A percentile compares a stretch with the other conserved stretches of the same genome.
phyloP scores from a whole-genome alignment of 1,139 yeast species.

The Candida sojae region DNA sequence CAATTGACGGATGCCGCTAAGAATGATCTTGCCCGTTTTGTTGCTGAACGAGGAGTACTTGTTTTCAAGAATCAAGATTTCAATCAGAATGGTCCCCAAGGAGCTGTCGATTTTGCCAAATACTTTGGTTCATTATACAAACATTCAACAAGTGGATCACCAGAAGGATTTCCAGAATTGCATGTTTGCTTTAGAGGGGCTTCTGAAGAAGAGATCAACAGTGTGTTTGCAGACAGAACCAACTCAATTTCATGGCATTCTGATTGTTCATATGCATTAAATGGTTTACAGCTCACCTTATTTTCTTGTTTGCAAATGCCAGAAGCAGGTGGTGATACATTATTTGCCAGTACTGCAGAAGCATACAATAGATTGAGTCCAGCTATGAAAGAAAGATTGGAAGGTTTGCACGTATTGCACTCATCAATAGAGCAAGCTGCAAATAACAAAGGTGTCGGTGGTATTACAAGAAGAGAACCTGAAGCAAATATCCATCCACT shows the following conservation, averaged over 20 bases:
- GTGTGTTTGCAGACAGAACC: conserved; percentile 24
- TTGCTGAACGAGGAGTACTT: conserved; percentile 45
- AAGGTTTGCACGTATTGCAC: conserved; percentile 29
- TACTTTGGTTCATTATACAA: conserved; percentile 42
- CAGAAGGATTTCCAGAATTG: conserved; percentile 36
- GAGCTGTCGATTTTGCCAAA: conserved; percentile 30
- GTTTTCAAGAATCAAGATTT: conserved; percentile 42
- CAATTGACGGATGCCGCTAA: conserved; percentile 28
- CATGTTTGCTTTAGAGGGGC: conserved; percentile 35
- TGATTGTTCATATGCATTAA: conserved; percentile 41
- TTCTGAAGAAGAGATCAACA: conserved; percentile 25
- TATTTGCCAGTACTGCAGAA: conserved; percentile 36
- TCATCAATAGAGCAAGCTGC: conserved; percentile 26
- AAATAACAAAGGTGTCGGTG: conserved; percentile 21
- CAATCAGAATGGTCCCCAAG: conserved; percentile 31
- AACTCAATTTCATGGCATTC: conserved; percentile 43
- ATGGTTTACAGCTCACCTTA: conserved; percentile 40
- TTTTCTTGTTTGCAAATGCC: conserved; percentile 42
- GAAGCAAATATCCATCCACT: conserved; percentile 31
- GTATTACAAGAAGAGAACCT: conserved; percentile 26
- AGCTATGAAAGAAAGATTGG: conserved; percentile 24
- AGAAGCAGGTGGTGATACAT: conserved; percentile 41
- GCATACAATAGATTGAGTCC: conserved; percentile 32
- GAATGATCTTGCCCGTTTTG: conserved; percentile 38
- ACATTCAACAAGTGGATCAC: conserved; percentile 45